Percentiles rank a stretch among this genome's conserved stretches.
phyloP scores from a whole-genome alignment of 2,329 filamentous ascomycete species.

The Botrytis sinoallii region DNA sequence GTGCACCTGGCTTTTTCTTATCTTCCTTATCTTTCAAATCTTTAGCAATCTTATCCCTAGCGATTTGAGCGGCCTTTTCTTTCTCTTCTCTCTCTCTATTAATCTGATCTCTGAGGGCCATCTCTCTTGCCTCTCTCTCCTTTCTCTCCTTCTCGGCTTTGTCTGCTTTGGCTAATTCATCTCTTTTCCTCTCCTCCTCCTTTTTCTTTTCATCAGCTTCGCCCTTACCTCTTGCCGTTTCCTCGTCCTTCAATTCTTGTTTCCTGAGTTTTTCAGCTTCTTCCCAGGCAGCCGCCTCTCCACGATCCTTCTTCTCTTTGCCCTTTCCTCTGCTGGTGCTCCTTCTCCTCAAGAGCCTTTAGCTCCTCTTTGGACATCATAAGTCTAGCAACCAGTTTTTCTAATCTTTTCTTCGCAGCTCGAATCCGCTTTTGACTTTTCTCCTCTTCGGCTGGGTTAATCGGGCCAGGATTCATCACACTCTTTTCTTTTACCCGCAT shows the following conservation, averaged over 20 bases:
- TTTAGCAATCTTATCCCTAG: background rate
- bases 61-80: background rate
- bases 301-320: background rate
- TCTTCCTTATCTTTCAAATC: background rate
- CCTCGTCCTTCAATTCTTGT: background rate
- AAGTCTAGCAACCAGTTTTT: background rate
- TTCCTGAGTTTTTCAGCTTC: background rate
- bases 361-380: background rate
- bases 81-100: background rate
- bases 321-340: background rate
- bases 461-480: background rate
- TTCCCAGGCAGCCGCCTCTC: background rate
- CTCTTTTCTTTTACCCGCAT: background rate
- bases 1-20: background rate
- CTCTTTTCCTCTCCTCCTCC: background rate
- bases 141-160: background rate
- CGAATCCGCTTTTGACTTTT: background rate
- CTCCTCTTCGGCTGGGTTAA: background rate
- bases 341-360: background rate
- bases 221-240: background rate
- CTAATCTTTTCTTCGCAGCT: background rate
- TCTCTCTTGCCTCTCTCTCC: background rate
- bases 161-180: background rate
- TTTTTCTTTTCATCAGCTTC: background rate
- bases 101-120: background rate